These are phyloP conservation scores for Paramecium pentaurelia DNA, from an alignment of 73 alveolate species.

Conservation along the genomic window DNA sequence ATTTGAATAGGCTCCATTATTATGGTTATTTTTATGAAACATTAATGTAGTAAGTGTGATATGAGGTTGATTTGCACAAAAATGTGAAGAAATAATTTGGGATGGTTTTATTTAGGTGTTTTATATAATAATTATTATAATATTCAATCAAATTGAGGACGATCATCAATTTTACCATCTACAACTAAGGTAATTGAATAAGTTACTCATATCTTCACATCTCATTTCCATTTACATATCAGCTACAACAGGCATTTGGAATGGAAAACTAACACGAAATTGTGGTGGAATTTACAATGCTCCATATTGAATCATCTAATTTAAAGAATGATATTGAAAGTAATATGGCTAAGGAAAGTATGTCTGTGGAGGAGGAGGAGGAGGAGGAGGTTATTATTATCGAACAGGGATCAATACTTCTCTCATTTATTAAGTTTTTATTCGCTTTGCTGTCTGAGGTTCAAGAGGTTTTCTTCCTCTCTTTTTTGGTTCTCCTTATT, in stretches of 20 bases:
- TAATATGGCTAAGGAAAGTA: not conserved
- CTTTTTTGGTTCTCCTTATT: not conserved
- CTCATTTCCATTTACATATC: not conserved
- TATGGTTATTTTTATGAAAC: not conserved
- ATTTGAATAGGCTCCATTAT: not conserved
- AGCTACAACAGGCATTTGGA: not conserved
- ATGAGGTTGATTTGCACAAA: not conserved
- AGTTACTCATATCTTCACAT: not conserved
- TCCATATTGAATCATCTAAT: not conserved
- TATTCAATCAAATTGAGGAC: not conserved
- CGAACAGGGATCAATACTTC: not conserved
- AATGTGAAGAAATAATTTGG: not conserved
- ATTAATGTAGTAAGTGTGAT: not conserved
- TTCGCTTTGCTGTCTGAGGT: not conserved
- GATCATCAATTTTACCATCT: conserved; percentile 10
- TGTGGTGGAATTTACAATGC: not conserved
- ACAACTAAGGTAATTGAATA: not conserved
- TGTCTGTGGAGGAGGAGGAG: not conserved
- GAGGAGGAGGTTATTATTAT: not conserved
- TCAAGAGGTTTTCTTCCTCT: conserved; percentile 33
- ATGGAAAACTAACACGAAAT: not conserved
- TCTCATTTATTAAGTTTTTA: not conserved
- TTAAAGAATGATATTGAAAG: not conserved
- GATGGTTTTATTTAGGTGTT: conserved; percentile 11
- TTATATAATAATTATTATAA: not conserved